Conservation (phyloP, 140 eudicot species). For the Ambrosia hybrid region DNA sequence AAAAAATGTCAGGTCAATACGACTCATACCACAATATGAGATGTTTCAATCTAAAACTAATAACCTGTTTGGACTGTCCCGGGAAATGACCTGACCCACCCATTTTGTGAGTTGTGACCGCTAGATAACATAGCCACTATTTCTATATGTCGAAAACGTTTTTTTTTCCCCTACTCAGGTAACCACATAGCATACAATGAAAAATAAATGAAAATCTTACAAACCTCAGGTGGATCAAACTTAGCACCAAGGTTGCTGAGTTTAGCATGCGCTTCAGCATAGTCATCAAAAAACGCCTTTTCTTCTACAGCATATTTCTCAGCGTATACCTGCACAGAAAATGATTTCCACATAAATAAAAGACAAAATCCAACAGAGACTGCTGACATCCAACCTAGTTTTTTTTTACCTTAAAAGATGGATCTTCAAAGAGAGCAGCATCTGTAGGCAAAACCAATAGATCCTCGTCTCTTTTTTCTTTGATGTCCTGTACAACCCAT, state of each 20-base stretch:
- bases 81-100: constrained; percentile 6
- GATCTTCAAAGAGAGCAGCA: constrained; percentile 94
- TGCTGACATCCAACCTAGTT: neutral
- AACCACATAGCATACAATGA: neutral
- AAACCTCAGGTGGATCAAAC: constrained; percentile 92
- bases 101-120: neutral
- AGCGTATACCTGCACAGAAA: constrained; percentile 62
- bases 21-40: neutral
- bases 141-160: neutral
- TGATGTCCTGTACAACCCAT: constrained; percentile 67
- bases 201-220: constrained; percentile 7
- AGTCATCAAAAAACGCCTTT: constrained; percentile 82
- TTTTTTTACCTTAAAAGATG: constrained; percentile 78
- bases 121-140: constrained; percentile 1
- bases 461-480: constrained; percentile 83
- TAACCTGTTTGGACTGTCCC: neutral
- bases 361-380: constrained; percentile 5
- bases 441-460: constrained; percentile 97
- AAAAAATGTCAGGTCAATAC: neutral
- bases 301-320: constrained; percentile 93
- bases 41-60: neutral
- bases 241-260: constrained; percentile 97
- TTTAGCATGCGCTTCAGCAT: constrained; percentile 99
- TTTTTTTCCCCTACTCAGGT: neutral
- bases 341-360: constrained; percentile 13